Conservation (phyloP, 257 asterid genomes). For the Penstemon davidsonii region DNA sequence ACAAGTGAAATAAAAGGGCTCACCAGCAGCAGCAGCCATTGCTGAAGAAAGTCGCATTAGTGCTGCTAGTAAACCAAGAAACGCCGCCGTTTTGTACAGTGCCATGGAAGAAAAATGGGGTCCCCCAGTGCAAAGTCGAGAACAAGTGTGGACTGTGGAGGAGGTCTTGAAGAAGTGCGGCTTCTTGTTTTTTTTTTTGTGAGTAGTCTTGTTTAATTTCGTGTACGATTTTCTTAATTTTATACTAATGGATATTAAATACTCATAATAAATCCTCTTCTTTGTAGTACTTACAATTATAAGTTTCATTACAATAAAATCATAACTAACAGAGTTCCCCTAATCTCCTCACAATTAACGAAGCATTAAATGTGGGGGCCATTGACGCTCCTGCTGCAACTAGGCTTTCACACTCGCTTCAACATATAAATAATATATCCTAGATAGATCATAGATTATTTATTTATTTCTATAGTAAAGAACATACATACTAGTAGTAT, state of each 20-base stretch:
- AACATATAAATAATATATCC: neutral
- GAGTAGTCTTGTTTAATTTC: too few species aligned
- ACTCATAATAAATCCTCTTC: too few species aligned
- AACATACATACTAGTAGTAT: too few species aligned
- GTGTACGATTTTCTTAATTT: too few species aligned
- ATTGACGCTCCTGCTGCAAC: slow-evolving; percentile 18
- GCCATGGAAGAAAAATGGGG: slow-evolving; percentile 49
- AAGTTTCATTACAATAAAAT: neutral
- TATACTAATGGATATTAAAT: too few species aligned
- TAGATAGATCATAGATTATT: too few species aligned
- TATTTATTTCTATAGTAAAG: too few species aligned
- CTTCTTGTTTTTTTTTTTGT: too few species aligned
- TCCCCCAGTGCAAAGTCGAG: slow-evolving; percentile 19
- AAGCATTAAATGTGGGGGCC: slow-evolving; percentile 25
- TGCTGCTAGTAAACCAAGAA: slow-evolving; percentile 36
- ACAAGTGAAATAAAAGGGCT: slow-evolving; percentile 7
- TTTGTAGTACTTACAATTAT: neutral
- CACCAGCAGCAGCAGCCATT: slow-evolving; percentile 56
- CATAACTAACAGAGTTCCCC: neutral
- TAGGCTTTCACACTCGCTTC: neutral
- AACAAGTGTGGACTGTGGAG: slow-evolving; percentile 6
- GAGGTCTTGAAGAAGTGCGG: neutral
- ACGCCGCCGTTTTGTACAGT: slow-evolving; percentile 29
- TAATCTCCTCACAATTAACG: slow-evolving; percentile 18
- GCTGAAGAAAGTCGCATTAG: slow-evolving; percentile 37